These are phyloP conservation scores for Naematelia encephala DNA, from an alignment of 768 basidiomycete genomes.

Conservation along the genomic window DNA sequence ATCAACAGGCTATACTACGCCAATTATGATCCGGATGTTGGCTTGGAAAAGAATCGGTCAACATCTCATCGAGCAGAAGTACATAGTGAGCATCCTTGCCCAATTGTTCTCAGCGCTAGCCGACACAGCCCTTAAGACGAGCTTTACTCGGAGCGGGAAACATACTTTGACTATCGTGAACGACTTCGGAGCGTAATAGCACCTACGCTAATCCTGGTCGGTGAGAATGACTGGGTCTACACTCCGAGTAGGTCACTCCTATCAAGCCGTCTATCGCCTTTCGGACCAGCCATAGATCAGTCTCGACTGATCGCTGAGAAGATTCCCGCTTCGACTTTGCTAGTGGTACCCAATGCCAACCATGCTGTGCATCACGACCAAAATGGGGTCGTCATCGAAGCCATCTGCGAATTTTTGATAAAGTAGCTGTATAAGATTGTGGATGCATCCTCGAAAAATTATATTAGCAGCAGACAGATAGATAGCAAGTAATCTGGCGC, in stretches of 20 bases:
- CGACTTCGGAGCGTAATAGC: constrained; percentile 15
- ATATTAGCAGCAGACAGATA: too few species aligned
- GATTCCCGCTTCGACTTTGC: constrained; percentile 12
- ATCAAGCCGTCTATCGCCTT: not conserved
- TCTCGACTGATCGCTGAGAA: constrained; percentile 17
- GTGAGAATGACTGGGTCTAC: constrained; percentile 26
- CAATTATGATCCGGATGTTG: constrained; percentile 18
- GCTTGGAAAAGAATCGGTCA: constrained; percentile 8
- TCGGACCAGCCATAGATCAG: constrained; percentile 11
- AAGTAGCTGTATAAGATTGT: too few species aligned
- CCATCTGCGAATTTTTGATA: constrained; percentile 16
- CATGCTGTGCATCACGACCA: constrained; percentile 26
- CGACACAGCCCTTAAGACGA: constrained; percentile 9
- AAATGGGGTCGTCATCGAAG: constrained; percentile 17
- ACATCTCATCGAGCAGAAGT: constrained; percentile 17
- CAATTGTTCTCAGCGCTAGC: not conserved
- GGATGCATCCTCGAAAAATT: too few species aligned
- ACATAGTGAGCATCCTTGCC: constrained; percentile 14
- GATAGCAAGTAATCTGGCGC: too few species aligned
- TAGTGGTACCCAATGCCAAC: constrained; percentile 20
- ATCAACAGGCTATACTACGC: constrained; percentile 24
- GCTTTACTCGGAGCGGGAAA: constrained; percentile 22
- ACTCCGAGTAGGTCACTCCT: constrained; percentile 14
- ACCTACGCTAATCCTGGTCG: constrained; percentile 21
- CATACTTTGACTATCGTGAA: constrained; percentile 23